Conservation (phyloP, 306 rosid genomes). For the peach (Prunus persica) region Prunus_persica_NCBIv2 NC_034012.1:3296501-3297000, state of each 20-base stretch:
- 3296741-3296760: constrained; percentile 17
- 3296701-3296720: constrained; percentile 35
- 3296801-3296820: constrained; percentile 24
- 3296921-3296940: constrained; percentile 5
- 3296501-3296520: not conserved
- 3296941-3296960: constrained; percentile 7
- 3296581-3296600: not conserved
- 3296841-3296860: not conserved
- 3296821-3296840: not conserved
- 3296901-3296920: not conserved
- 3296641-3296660: constrained; percentile 25
- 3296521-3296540: not conserved
- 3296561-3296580: not conserved
- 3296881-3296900: not conserved
- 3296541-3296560: not conserved
- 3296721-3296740: constrained; percentile 27
- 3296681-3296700: constrained; percentile 15
- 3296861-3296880: not conserved
- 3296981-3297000: not conserved
- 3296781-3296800: constrained; percentile 20
- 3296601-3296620: not conserved
- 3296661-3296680: constrained; percentile 28
- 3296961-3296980: not conserved
- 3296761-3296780: constrained; percentile 12
- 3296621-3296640: constrained; percentile 17